Evolutionary conservation across 352 stramenopile species (phyloP).

Genomic region (Phytophthora pistaciae): DNA sequence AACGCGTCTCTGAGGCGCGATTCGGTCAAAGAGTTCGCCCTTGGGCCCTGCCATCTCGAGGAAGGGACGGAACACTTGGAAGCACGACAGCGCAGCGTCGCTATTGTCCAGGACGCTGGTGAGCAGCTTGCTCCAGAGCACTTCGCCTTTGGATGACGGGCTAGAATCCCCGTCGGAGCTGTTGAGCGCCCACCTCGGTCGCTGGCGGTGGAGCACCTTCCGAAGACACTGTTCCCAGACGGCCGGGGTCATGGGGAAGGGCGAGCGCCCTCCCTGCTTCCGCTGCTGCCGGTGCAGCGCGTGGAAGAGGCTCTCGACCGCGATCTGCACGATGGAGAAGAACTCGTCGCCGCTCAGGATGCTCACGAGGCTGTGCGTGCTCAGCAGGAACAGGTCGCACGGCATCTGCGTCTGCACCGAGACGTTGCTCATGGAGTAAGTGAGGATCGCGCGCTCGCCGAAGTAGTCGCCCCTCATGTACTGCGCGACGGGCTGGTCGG

Average conservation of each 20-base stretch:
- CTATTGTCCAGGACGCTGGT: constrained; percentile 16
- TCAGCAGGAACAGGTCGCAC: constrained; percentile 65
- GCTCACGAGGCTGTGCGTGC: constrained; percentile 22
- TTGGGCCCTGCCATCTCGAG: constrained; percentile 33
- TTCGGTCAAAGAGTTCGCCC: constrained; percentile 26
- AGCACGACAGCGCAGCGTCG: constrained; percentile 16
- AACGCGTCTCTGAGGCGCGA: neutral
- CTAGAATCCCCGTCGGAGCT: neutral
- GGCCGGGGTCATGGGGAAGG: constrained; percentile 18
- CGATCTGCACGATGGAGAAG: constrained; percentile 25
- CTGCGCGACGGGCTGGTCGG: constrained; percentile 7
- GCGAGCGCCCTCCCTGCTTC: neutral
- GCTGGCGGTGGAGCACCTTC: constrained; percentile 20
- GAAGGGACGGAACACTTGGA: constrained; percentile 27
- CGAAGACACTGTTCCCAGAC: constrained; percentile 25
- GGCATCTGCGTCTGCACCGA: constrained; percentile 55
- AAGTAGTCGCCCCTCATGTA: constrained; percentile 52
- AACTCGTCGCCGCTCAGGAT: constrained; percentile 26
- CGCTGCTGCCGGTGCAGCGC: constrained; percentile 13
- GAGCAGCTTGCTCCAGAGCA: constrained; percentile 22
- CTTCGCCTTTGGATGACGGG: neutral
- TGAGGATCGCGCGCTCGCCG: constrained; percentile 55
- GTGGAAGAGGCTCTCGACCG: constrained; percentile 17
- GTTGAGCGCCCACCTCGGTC: constrained; percentile 16
- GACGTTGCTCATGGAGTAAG: constrained; percentile 48